Base-by-base conservation (phyloP, 2,329 filamentous ascomycete genomes). In the Neoscytalidium dimidiatum region DNA sequence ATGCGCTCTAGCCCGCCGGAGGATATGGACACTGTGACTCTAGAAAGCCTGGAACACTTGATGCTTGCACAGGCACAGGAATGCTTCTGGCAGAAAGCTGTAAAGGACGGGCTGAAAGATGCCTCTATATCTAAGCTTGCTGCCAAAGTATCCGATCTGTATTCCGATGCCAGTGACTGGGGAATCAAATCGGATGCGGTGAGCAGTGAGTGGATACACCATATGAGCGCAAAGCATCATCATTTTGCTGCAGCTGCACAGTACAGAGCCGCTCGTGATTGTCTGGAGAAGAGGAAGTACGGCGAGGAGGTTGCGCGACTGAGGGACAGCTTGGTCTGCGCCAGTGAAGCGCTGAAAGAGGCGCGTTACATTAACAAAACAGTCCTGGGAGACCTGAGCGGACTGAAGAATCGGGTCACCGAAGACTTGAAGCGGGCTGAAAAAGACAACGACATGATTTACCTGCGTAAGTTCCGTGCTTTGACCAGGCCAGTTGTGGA, bases 11-110 rank as follows among this genome's bases (percentile, higher is more conserved):
- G 90, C 14, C 92, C 94, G 0, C 94, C 95, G 1, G 95, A 98
- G 74, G 95, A 99, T 74, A 96, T 99, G 93, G 95, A 99, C 71
- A 85, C 88, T 58, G 86, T 91, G 72, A 97, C 94, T 0, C 83
- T 99, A 53, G 91, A 94, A 71, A 92, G 92, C 61, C 80, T 98
- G 51, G 87, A 91, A 70, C 87, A 94, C 75, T 84, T 99, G 31
- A 88, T 96, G 75, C 84, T 99, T 9, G 94, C 94, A 0, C 93
- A 99, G 75, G 94, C 91, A 29, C 95, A 99, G 74, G 95, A 99
- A 79, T 98, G 94, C 75, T 98, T 95, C 78, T 99, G 95, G 95
- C 91, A 95, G 71, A 98, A 97, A 76, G 94, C 95, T 0, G 94
- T 96, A 66, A 94, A 96, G 81, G 94, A 97, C 74, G 89, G 90